Evolutionary conservation across 768 basidiomycete species (phyloP), one percentile per base, ranked within the genome.

Genomic region (Termitomyces titanicus): DNA sequence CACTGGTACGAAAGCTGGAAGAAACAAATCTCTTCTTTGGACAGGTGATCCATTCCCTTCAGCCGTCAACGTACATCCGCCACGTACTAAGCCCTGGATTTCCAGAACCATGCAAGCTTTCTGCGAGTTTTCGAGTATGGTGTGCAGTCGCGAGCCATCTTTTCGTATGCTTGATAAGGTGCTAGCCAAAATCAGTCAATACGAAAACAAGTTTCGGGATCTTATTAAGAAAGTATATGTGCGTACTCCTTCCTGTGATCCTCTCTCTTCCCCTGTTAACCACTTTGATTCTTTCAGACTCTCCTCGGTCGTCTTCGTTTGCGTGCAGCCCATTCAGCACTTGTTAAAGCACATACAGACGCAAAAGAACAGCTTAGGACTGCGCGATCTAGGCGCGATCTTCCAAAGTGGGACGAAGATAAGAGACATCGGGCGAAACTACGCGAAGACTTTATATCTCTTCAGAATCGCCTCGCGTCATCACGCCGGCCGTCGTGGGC

Each of bases 141-240:
- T 62, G 34, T 53, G 52, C 33, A 47, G 29, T 47, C 57, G 51
- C 37, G 42, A 25, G 3, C 37, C 40, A 20, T 54, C 54, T 12
- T 58, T 51, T 20, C 55, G 24, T 20, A 24, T 52, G 20, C 48
- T 61, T 9, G 45, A 54, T 17, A 63, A 45, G 18, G 39, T 44
- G 9, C 59, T 72, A 34, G 57, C 63, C 39, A 77, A 75, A 66
- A 60, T 74, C 51, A 63, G 66, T 51, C 66, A 75, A 61, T 74
- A 74, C 64, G 74, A 75, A 60, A 56, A 58, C 47, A 77, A 77
- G 58, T 57, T 75, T 51, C 60, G 62, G 37, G 69, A 75, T 61
- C 66, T 77, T 31, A 65, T 70, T 42, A 65, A 67, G 51, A 74
- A 74, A 56, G 71, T 72, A 60, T 65, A 62, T 50, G 74, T 72